Evolutionary conservation across 2,329 filamentous ascomycete genomes (phyloP), one percentile per base, ranked within the genome.

Genomic region (Periconia macrospinosa): DNA sequence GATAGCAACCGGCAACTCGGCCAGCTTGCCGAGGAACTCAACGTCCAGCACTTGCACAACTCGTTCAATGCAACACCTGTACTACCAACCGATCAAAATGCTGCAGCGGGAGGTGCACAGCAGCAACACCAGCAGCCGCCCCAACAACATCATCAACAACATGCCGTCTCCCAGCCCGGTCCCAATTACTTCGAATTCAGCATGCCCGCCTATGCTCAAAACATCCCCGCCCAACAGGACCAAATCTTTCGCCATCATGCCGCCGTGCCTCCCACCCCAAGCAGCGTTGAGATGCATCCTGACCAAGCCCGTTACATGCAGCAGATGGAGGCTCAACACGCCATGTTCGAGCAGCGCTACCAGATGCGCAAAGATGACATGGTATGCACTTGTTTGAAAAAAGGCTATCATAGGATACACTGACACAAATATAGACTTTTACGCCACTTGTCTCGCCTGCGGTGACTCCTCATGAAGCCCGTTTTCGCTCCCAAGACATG

Each of bases 401-500:
- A 13, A 37, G 33, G 3, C 11, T n/a, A 7, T 37, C 33, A 13
- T 2, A 9, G 1, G 17, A 44, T 41, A 27, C 15, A 59, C 69
- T 71, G 53, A 57, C 61, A 49, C 27, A 65, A 45, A 33, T 88
- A 85, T 86, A 90, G 83, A 80, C 86, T 10, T 92, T 92, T 68
- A 93, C 90, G 2, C 90, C 90, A 1, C 81, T 93, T 30, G 89
- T 90, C 11, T 92, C 90, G 17, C 90, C 90, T n/a, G 90, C 89
- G 5, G 89, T 93, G 42, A 92, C 90, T 1, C 90, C 90, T 19
- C 80, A 92, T 47, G 90, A 92, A 66, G 80, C 84, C 41, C 85
- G 87, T 59, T 91, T 90, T 69, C 62, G 73, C 49, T 64, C 79
- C 37, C 78, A 79, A 13, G 81, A 84, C 50, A 90, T 73, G 56